phyloP scores from a whole-genome alignment of 1,139 yeast species.

The Scheffersomyces illinoinensis region DNA sequence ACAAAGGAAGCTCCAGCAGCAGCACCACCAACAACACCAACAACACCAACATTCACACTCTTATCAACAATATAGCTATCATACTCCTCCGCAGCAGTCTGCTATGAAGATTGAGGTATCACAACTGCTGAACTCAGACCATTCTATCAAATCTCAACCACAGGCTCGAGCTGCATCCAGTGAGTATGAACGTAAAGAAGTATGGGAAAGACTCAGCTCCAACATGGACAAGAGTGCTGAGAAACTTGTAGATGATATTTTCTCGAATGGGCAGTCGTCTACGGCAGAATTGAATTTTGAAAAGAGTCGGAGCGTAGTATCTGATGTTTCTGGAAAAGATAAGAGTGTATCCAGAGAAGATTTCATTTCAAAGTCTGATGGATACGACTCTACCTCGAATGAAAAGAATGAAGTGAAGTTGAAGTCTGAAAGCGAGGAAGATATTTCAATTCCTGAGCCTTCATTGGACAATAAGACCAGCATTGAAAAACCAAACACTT shows the following conservation, averaged over 20 bases:
- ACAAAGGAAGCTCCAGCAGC: conserved; percentile 16
- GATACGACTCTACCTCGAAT: conserved; percentile 2
- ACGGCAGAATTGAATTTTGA: background rate
- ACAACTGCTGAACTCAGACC: background rate
- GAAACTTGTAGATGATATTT: conserved; percentile 44
- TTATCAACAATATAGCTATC: background rate
- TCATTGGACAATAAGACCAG: background rate
- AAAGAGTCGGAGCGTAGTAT: conserved; percentile 3
- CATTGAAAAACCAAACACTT: background rate
- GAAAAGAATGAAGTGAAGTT: background rate
- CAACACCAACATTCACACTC: conserved; percentile 1
- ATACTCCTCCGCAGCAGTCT: background rate
- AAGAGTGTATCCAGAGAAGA: background rate
- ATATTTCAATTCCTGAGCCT: background rate
- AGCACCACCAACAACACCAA: conserved; percentile 8
- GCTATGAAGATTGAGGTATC: background rate
- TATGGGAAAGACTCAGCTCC: conserved; percentile 32
- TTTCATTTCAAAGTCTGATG: background rate
- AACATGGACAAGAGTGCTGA: conserved; percentile 31
- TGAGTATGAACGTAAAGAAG: conserved; percentile 34
- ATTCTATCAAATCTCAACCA: background rate
- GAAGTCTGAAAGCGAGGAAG: background rate
- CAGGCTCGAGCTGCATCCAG: conserved; percentile 3
- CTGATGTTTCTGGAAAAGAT: conserved; percentile 1
- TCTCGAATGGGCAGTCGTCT: conserved; percentile 14